Conservation (phyloP, 2,329 filamentous ascomycete genomes). For the Xylariomycetidae sp. region DNA sequence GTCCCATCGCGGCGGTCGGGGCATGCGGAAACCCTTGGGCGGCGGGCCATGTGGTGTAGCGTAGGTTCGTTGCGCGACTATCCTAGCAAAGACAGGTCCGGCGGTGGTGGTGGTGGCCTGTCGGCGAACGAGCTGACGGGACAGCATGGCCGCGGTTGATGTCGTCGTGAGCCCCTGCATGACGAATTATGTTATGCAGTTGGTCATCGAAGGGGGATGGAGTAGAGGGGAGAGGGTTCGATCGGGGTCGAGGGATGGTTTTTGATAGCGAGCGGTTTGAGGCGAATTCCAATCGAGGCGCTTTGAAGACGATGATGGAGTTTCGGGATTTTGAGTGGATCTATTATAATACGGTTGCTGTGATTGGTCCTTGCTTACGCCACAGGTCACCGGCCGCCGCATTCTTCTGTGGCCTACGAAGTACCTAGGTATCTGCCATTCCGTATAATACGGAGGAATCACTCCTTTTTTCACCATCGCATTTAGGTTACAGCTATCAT, state of each 20-base stretch:
- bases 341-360: constrained; percentile 20
- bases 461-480: too few relatives aligned
- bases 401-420: too few relatives aligned
- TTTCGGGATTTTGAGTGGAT: constrained; percentile 24
- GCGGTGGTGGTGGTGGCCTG: constrained; percentile 17
- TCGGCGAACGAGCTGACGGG: constrained; percentile 27
- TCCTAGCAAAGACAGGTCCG: constrained; percentile 21
- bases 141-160: constrained; percentile 21
- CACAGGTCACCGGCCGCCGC: not conserved
- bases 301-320: constrained; percentile 20
- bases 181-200: constrained; percentile 12
- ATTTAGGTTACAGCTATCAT: too few relatives aligned
- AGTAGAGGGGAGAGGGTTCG: constrained; percentile 12
- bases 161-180: constrained; percentile 29
- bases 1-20: constrained; percentile 71
- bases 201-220: constrained; percentile 8
- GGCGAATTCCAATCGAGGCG: constrained; percentile 10
- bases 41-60: constrained; percentile 74
- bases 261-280: constrained; percentile 8
- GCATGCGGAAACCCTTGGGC: constrained; percentile 74
- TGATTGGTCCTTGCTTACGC: constrained; percentile 17
- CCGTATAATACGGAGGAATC: too few relatives aligned
- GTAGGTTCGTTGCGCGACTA: constrained; percentile 37
- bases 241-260: constrained; percentile 11
- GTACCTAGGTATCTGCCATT: too few relatives aligned